phyloP scores from a whole-genome alignment of 495 filamentous ascomycete species.

The Aspergillus coremiiformis region DNA sequence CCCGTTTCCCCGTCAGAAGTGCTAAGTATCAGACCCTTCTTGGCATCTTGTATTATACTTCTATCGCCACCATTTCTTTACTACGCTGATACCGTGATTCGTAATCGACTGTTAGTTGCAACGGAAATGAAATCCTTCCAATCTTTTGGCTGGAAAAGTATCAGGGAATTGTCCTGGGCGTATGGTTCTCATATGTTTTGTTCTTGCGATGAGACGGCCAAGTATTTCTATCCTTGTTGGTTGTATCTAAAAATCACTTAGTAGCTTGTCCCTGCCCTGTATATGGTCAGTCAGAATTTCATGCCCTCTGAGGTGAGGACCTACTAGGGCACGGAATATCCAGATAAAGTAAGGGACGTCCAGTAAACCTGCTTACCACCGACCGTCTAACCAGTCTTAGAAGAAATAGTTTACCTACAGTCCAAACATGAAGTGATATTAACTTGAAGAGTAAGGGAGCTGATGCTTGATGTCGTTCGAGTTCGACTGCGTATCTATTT shows the following conservation, averaged over 20 bases:
- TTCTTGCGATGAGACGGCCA: no score
- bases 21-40: constrained; percentile 19
- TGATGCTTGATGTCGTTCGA: constrained; percentile 38
- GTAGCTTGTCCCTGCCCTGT: constrained; percentile 16
- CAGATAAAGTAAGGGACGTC: constrained; percentile 32
- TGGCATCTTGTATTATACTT: no score
- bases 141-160: constrained; percentile 34
- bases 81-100: constrained; percentile 31
- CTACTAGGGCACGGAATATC: constrained; percentile 46
- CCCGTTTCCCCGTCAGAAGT: not conserved
- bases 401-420: constrained; percentile 18
- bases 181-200: constrained; percentile 32
- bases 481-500: constrained; percentile 44
- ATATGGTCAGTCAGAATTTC: constrained; percentile 15
- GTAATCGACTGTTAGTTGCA: constrained; percentile 30
- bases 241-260: constrained; percentile 1
- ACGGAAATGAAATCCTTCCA: constrained; percentile 43
- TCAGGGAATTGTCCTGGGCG: constrained; percentile 32
- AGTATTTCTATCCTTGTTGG: constrained; percentile 8
- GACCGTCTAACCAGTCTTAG: not conserved
- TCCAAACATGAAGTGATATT: constrained; percentile 40
- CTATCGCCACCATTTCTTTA: no score
- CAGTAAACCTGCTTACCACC: not conserved
- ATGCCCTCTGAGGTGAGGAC: constrained; percentile 10
- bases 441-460: constrained; percentile 37